These are phyloP conservation scores for Miscanthus lutarioriparius DNA, from an alignment of 176 grass and related monocot species.

Conservation along the genomic window DNA sequence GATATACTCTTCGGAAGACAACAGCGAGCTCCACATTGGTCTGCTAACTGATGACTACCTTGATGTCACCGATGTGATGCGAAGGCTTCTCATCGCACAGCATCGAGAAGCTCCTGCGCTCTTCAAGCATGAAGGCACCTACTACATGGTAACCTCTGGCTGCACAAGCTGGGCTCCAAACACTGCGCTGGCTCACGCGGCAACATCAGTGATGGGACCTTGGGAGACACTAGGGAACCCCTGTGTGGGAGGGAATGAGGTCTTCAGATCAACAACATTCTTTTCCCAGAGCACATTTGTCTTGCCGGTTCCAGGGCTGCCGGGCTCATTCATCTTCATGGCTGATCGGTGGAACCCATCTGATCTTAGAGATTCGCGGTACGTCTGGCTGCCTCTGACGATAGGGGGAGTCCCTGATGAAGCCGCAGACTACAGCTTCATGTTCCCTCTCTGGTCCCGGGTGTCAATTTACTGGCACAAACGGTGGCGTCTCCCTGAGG, in stretches of 20 bases:
- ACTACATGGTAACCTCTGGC: conserved; percentile 98
- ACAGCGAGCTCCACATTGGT: conserved; percentile 87
- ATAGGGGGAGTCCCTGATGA: conserved; percentile 82
- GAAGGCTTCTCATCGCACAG: conserved; percentile 63
- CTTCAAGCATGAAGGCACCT: conserved; percentile 81
- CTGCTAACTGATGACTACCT: conserved; percentile 85
- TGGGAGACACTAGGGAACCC: conserved; percentile 94
- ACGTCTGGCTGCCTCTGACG: conserved; percentile 83
- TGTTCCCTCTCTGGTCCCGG: conserved; percentile 91
- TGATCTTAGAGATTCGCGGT: conserved; percentile 73
- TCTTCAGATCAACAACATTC: conserved; percentile 80
- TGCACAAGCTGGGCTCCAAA: conserved; percentile 95
- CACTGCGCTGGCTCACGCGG: conserved; percentile 73
- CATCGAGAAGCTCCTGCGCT: conserved; percentile 84
- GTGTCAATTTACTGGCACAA: conserved; percentile 95
- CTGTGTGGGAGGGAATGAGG: conserved; percentile 76
- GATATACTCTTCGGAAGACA: conserved; percentile 92
- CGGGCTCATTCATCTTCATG: conserved; percentile 93
- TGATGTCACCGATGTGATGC: conserved; percentile 56
- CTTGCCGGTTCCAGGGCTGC: conserved; percentile 64
- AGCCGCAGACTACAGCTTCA: conserved; percentile 92
- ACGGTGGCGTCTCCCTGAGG: conserved; percentile 72
- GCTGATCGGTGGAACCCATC: conserved; percentile 96
- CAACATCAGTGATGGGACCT: conserved; percentile 78
- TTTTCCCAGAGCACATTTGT: conserved; percentile 96